Conservation (phyloP, 2,329 filamentous ascomycete genomes). For the Chalaropsis ovoidea region DNA sequence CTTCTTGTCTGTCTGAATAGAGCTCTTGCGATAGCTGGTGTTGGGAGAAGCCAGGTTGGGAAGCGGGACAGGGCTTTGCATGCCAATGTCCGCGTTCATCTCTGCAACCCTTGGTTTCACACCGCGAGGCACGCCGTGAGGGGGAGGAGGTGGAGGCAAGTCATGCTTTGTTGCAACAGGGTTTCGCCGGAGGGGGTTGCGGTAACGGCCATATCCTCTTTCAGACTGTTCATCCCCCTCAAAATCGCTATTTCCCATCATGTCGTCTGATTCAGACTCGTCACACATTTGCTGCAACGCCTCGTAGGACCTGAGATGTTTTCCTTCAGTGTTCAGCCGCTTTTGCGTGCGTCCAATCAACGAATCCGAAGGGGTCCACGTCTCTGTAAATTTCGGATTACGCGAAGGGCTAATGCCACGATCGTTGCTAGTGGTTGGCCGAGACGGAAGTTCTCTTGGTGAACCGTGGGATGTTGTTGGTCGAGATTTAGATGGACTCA, state of each 20-base stretch:
- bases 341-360: conserved; percentile 46
- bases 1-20: conserved; percentile 40
- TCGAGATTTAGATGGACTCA: conserved; percentile 24
- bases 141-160: conserved; percentile 10
- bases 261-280: conserved; percentile 35
- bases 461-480: conserved; percentile 8
- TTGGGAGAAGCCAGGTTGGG: conserved; percentile 13
- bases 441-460: not conserved
- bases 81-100: not conserved
- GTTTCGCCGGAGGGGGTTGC: conserved; percentile 47
- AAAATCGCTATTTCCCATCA: conserved; percentile 30
- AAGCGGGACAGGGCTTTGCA: conserved; percentile 9
- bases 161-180: conserved; percentile 31
- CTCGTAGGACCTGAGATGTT: conserved; percentile 37
- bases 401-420: conserved; percentile 29
- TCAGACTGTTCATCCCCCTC: conserved; percentile 31
- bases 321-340: conserved; percentile 36
- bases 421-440: conserved; percentile 11
- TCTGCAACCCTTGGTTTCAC: not conserved
- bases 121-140: conserved; percentile 1
- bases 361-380: conserved; percentile 46
- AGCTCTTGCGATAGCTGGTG: conserved; percentile 34
- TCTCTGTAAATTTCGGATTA: conserved; percentile 42
- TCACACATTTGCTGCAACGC: conserved; percentile 39
- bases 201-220: conserved; percentile 31